phyloP scores from a whole-genome alignment of 768 basidiomycete genomes.

The Astraeus odoratus region DNA sequence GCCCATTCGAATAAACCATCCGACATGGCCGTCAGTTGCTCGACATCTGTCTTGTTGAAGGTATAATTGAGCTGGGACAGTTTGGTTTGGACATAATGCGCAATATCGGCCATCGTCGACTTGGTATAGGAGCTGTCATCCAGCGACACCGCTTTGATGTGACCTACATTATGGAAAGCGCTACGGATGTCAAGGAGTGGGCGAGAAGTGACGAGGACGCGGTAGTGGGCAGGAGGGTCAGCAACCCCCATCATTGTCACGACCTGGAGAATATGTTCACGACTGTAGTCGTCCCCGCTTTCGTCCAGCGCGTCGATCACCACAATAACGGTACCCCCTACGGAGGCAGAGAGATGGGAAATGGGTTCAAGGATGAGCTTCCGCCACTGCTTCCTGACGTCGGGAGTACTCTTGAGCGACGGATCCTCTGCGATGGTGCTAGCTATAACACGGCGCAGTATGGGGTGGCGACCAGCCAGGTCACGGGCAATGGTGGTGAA shows the following conservation, averaged over 20 bases:
- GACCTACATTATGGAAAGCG: conserved; percentile 2
- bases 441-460: background rate
- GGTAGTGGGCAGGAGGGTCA: conserved; percentile 2
- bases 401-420: background rate
- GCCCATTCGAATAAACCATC: background rate
- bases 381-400: conserved; percentile 8
- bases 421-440: background rate
- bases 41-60: background rate
- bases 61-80: background rate
- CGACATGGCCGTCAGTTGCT: no score
- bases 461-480: conserved; percentile 10
- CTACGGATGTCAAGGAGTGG: conserved; percentile 1
- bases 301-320: conserved; percentile 23
- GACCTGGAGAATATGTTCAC: conserved; percentile 12
- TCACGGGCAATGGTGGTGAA: conserved; percentile 3
- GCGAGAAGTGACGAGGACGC: conserved; percentile 14
- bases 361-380: conserved; percentile 11
- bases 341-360: background rate
- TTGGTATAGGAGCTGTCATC: background rate
- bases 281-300: conserved; percentile 3
- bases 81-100: background rate
- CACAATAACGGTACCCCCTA: conserved; percentile 14
- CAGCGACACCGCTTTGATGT: background rate
- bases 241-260: background rate
- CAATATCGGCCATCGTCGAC: background rate